Evolutionary conservation across 192 early-diverging fungal genomes (phyloP).

Genomic region (Tieghemiomyces parasiticus): DNA sequence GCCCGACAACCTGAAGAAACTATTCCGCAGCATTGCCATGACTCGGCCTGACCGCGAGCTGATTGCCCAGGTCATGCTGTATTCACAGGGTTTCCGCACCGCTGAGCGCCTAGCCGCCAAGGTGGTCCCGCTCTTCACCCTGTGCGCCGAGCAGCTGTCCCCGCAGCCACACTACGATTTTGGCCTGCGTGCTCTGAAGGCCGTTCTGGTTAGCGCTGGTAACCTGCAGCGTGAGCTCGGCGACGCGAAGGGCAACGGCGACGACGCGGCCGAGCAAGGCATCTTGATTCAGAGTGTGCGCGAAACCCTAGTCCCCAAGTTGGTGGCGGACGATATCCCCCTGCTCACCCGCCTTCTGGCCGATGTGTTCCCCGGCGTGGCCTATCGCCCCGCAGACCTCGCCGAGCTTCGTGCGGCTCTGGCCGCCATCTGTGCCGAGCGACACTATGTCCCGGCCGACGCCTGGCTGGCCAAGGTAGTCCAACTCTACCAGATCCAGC

Average conservation of each 20-base stretch:
- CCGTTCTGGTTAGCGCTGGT: constrained; percentile 98
- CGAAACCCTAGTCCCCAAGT: constrained; percentile 95
- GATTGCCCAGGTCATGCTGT: constrained; percentile 99
- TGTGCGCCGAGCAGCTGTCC: constrained; percentile 88
- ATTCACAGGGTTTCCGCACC: constrained; percentile 96
- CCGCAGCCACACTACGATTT: constrained; percentile 98
- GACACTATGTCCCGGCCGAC: constrained; percentile 54
- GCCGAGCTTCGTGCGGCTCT: constrained; percentile 59
- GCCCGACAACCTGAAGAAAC: constrained; percentile 97
- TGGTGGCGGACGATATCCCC: constrained; percentile 91
- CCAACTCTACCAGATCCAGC: constrained; percentile 96
- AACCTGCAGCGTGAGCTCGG: constrained; percentile 86
- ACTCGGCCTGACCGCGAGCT: constrained; percentile 93
- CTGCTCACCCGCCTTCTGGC: constrained; percentile 71
- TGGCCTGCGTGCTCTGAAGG: constrained; percentile 94
- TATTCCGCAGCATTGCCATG: constrained; percentile 99
- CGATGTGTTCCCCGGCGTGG: constrained; percentile 90
- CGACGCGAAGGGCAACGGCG: constrained; percentile 34
- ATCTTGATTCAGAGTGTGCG: constrained; percentile 92
- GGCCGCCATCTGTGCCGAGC: constrained; percentile 55
- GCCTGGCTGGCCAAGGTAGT: constrained; percentile 94
- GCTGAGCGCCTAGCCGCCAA: constrained; percentile 89
- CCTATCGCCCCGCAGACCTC: constrained; percentile 65
- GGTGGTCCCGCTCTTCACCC: constrained; percentile 92
- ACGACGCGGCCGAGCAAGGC: constrained; percentile 65